Percentiles rank a stretch among this genome's conserved stretches.
These are phyloP conservation scores for Coemansia aciculifera DNA, from an alignment of 192 early-diverging fungal species.

Conservation along the genomic window DNA sequence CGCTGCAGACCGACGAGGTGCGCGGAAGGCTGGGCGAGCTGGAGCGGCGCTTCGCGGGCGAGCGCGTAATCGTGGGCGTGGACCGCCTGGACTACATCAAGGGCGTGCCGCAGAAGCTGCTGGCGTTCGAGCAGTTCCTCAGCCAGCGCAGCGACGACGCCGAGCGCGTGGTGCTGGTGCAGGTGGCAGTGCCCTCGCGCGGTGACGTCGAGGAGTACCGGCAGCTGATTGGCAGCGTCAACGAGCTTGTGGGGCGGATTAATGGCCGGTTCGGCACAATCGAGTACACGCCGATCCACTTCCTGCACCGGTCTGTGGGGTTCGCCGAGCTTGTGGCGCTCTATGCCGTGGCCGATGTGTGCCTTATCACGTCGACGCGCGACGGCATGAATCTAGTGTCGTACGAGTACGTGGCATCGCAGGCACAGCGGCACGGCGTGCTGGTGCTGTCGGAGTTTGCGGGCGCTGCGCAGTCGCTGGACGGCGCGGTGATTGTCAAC, in stretches of 20 bases:
- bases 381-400: slow-evolving; percentile 99
- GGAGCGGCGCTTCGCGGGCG: slow-evolving; percentile 81
- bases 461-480: slow-evolving; percentile 96
- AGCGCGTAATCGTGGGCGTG: slow-evolving; percentile 92
- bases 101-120: slow-evolving; percentile 98
- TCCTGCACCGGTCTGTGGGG: slow-evolving; percentile 92
- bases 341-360: slow-evolving; percentile 95
- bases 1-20: slow-evolving; percentile 69
- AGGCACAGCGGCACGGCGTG: slow-evolving; percentile 90
- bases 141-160: slow-evolving; percentile 86
- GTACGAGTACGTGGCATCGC: slow-evolving; percentile 96
- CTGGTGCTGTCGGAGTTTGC: slow-evolving; percentile 97
- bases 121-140: slow-evolving; percentile 92
- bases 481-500: slow-evolving; percentile 97
- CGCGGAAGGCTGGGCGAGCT: slow-evolving; percentile 74
- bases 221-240: slow-evolving; percentile 88
- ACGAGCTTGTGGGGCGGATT: slow-evolving; percentile 96
- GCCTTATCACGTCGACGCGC: slow-evolving; percentile 94
- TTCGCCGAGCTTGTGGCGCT: slow-evolving; percentile 96
- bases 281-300: slow-evolving; percentile 98
- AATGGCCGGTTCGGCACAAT: slow-evolving; percentile 94
- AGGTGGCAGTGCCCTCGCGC: slow-evolving; percentile 97
- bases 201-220: slow-evolving; percentile 99
- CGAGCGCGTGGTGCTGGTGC: slow-evolving; percentile 92
- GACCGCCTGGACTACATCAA: slow-evolving; percentile 99